Evolutionary conservation across 345 rosid genomes (phyloP).

Genomic region (Psidium guajava): DNA sequence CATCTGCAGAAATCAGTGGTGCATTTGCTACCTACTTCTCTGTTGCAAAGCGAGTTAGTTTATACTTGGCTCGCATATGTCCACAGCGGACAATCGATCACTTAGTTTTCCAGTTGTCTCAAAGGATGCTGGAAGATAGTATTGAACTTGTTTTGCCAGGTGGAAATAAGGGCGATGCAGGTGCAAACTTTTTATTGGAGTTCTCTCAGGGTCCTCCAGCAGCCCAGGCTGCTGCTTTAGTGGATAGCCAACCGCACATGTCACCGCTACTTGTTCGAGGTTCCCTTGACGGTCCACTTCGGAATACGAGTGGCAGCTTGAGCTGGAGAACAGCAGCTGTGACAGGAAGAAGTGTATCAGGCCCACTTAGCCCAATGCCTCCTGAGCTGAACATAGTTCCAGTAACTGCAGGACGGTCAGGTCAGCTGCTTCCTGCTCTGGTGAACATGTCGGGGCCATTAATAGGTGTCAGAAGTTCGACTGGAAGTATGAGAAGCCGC

Average conservation of each 20-base stretch:
- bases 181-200: constrained; percentile 71
- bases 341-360: constrained; percentile 81
- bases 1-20: constrained; percentile 97
- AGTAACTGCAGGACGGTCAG: constrained; percentile 79
- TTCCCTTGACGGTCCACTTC: constrained; percentile 90
- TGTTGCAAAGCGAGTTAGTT: constrained; percentile 95
- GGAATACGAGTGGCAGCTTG: constrained; percentile 87
- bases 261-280: constrained; percentile 95
- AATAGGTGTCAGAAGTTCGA: constrained; percentile 87
- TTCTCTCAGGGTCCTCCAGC: constrained; percentile 93
- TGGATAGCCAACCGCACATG: constrained; percentile 87
- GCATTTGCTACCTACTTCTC: constrained; percentile 99
- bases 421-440: constrained; percentile 77
- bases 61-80: constrained; percentile 92
- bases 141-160: constrained; percentile 54
- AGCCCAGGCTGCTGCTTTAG: constrained; percentile 58
- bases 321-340: constrained; percentile 93
- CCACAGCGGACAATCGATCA: constrained; percentile 98
- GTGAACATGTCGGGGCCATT: constrained; percentile 97
- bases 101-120: constrained; percentile 89
- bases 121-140: constrained; percentile 91
- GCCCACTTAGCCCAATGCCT: constrained; percentile 90
- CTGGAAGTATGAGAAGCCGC: constrained; percentile 92
- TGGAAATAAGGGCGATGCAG: constrained; percentile 50
- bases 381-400: constrained; percentile 79